Evolutionary conservation across 1,284 basidiomycete genomes (phyloP).

Genomic region (Thelephora terrestris): DNA sequence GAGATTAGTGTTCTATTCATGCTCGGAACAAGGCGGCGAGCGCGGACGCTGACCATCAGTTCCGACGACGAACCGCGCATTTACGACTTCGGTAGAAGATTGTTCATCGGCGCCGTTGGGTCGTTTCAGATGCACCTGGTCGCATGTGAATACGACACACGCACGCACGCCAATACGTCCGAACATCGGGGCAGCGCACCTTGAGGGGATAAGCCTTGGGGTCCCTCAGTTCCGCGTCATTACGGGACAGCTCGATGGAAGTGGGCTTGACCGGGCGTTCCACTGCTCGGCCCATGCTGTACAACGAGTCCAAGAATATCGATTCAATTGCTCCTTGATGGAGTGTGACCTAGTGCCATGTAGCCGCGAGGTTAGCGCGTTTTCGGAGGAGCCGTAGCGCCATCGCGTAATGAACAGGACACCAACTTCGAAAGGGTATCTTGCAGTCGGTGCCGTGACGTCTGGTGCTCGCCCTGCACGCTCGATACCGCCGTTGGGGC

Average conservation of each 20-base stretch:
- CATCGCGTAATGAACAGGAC: not conserved
- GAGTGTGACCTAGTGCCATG: constrained; percentile 47
- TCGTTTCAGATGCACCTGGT: constrained; percentile 27
- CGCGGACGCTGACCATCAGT: constrained; percentile 31
- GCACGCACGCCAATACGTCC: constrained; percentile 2
- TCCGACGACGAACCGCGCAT: constrained; percentile 46
- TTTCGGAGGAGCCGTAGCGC: not conserved
- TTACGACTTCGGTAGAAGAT: constrained; percentile 31
- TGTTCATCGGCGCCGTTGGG: constrained; percentile 19
- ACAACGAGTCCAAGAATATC: constrained; percentile 59
- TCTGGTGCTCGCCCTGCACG: constrained; percentile 50
- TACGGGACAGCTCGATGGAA: constrained; percentile 39
- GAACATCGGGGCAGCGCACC: constrained; percentile 25
- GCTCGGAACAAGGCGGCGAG: not conserved
- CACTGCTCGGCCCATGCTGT: constrained; percentile 39
- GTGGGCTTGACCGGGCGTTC: constrained; percentile 47
- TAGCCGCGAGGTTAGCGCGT: not conserved
- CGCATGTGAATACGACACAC: constrained; percentile 21
- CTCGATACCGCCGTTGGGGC: constrained; percentile 50
- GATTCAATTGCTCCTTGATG: constrained; percentile 68
- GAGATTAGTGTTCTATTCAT: not conserved
- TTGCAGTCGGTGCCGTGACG: constrained; percentile 44
- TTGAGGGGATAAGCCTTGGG: constrained; percentile 43
- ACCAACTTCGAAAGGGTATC: constrained; percentile 55
- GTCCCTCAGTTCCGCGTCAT: constrained; percentile 31